Percentiles rank a stretch among this genome's conserved stretches.
Evolutionary conservation across 805 yeast species (phyloP).

Genomic region (Yamadazyma nakazawae): DNA sequence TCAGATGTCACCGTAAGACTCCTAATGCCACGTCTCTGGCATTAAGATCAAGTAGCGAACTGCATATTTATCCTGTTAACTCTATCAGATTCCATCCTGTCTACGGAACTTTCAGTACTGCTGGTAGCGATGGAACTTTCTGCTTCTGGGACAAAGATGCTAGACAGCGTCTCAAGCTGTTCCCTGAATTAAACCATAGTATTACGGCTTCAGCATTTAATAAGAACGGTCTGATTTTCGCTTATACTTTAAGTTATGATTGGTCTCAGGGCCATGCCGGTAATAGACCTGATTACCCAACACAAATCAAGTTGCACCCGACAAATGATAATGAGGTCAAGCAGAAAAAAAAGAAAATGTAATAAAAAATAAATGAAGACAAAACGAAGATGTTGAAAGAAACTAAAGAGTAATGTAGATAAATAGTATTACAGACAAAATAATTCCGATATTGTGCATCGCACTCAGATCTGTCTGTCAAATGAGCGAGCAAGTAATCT

Average conservation of each 20-base stretch:
- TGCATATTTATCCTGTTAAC: slow-evolving; percentile 74
- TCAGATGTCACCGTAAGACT: slow-evolving; percentile 89
- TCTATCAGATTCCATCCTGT: slow-evolving; percentile 83
- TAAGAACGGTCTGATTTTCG: slow-evolving; percentile 77
- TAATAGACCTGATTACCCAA: slow-evolving; percentile 73
- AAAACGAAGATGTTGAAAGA: not conserved
- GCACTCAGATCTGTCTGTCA: not conserved
- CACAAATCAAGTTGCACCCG: slow-evolving; percentile 75
- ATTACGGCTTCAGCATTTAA: slow-evolving; percentile 80
- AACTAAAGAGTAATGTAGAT: not conserved
- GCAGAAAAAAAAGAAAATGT: slow-evolving; percentile 40
- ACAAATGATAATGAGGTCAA: slow-evolving; percentile 84
- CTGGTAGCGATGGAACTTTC: slow-evolving; percentile 92
- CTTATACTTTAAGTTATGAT: slow-evolving; percentile 90
- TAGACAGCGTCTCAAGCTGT: slow-evolving; percentile 78
- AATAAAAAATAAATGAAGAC: not conserved
- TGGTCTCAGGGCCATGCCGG: slow-evolving; percentile 90
- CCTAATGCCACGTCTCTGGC: slow-evolving; percentile 25
- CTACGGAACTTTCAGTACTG: slow-evolving; percentile 88
- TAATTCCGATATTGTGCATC: not conserved
- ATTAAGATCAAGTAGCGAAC: slow-evolving; percentile 41
- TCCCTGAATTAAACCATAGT: slow-evolving; percentile 63
- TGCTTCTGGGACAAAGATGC: slow-evolving; percentile 96
- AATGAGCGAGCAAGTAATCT: slow-evolving; percentile 6
- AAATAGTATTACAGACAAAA: not conserved